Evolutionary conservation across 768 basidiomycete species (phyloP).

Genomic region (Kwoniella sp.): DNA sequence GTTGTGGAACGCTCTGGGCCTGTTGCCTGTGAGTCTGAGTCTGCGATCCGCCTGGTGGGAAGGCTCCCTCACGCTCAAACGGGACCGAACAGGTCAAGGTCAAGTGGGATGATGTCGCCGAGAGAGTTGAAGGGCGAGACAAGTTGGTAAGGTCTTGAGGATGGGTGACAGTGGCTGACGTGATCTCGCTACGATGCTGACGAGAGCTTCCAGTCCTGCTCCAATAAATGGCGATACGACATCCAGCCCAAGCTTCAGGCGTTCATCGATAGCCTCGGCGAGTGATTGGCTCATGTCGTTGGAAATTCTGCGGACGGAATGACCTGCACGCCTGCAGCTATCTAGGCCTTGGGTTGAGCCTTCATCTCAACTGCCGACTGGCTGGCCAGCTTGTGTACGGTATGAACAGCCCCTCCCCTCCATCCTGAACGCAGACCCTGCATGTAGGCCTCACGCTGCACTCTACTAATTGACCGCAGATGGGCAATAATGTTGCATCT

Average conservation of each 20-base stretch:
- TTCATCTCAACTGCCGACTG: too few relatives aligned
- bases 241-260: constrained; percentile 26
- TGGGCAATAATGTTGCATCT: too few relatives aligned
- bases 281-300: too few relatives aligned
- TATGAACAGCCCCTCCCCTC: too few relatives aligned
- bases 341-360: too few relatives aligned
- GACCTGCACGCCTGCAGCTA: too few relatives aligned
- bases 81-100: constrained; percentile 1
- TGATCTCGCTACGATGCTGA: background rate
- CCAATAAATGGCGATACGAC: constrained; percentile 34
- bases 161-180: background rate
- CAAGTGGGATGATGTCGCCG: constrained; percentile 26
- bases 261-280: constrained; percentile 27
- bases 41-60: too few relatives aligned
- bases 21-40: constrained; percentile 15
- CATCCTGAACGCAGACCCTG: too few relatives aligned
- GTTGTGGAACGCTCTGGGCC: constrained; percentile 23
- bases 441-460: too few relatives aligned
- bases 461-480: too few relatives aligned
- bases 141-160: constrained; percentile 17
- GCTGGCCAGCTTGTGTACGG: too few relatives aligned
- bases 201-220: constrained; percentile 15
- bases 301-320: too few relatives aligned
- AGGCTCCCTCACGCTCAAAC: background rate
- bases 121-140: constrained; percentile 21